phyloP scores from a whole-genome alignment of 805 yeast genomes.

The Starmerella scarabaei region DNA sequence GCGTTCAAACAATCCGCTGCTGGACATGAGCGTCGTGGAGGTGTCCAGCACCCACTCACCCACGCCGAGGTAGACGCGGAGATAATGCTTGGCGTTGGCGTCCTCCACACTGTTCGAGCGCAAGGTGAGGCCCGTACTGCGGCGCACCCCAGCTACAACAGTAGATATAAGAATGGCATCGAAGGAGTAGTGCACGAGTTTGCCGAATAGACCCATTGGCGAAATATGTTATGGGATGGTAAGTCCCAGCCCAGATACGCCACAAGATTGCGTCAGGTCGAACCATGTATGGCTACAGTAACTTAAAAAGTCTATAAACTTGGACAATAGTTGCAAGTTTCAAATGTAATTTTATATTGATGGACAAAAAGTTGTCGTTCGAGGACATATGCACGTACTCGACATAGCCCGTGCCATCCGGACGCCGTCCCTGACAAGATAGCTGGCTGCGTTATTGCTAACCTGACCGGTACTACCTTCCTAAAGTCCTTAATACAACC shows the following conservation, averaged over 20 bases:
- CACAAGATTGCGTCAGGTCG: no score
- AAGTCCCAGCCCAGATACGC: no score
- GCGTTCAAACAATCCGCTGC: constrained; percentile 56
- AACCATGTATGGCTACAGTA: no score
- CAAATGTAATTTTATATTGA: no score
- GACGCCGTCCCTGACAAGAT: constrained; percentile 24
- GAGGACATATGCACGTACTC: constrained; percentile 2
- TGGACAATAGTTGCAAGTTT: no score
- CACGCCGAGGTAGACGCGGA: constrained; percentile 54
- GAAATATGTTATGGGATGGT: no score
- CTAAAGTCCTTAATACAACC: constrained; percentile 18
- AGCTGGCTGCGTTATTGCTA: constrained; percentile 26
- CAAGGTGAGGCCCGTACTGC: constrained; percentile 63
- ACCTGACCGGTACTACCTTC: constrained; percentile 25
- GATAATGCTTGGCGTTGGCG: constrained; percentile 30
- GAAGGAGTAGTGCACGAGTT: constrained; percentile 53
- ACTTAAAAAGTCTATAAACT: no score
- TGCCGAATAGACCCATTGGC: constrained; percentile 38
- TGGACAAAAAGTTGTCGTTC: constrained; percentile 4
- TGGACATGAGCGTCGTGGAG: constrained; percentile 52
- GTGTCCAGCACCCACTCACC: constrained; percentile 81
- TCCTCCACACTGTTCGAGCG: constrained; percentile 41
- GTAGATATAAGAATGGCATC: constrained; percentile 72
- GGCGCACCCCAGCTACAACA: constrained; percentile 71
- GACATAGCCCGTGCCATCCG: constrained; percentile 24